Evolutionary conservation across 495 filamentous ascomycete species (phyloP), one percentile per base, ranked within the genome.

Genomic region (Daldinia caldariorum): DNA sequence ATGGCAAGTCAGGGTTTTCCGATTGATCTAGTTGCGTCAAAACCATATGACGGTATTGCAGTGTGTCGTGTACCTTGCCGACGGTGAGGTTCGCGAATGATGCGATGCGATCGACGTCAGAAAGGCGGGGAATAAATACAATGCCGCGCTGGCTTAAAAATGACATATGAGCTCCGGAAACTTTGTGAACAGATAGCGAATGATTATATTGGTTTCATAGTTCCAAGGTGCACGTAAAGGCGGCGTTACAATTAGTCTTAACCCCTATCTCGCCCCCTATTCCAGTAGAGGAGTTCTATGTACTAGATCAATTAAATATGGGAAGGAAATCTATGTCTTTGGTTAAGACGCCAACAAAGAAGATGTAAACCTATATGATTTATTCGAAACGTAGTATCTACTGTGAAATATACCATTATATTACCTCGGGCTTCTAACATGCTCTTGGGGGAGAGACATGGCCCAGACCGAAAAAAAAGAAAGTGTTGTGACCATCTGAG

Each of bases 121-220:
- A 70, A 65, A 60, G 43, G 57, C 50, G 67, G 67, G 9, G 32
- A 3, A 1, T 26, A 26, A 26, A n/a, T n/a, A 50, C 20, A 9
- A 10, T 29, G 16, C 9, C 12, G 26, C 4, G 37, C 4, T 38
- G 0, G 32, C 26, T 18, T n/a, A 13, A 31, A 14, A 26, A 70
- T 70, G 67, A 70, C 67, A 61, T 65, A 70, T 20, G 35, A 9
- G 0, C 14, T 29, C 57, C 64, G 13, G 56, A 56, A 55, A 35
- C 9, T 35, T 35, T 35, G 34, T 35, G 6, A 35, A 35, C 9
- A 35, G 34, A 35, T 10, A 35, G 34, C 6, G 5, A 3, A 35
- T 35, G 34, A 10, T 7, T 35, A 5, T 35, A 35, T 35, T 35
- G 2, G 9, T 10, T 35, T 35, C 1, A 26, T 26, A 1, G 26